These are phyloP conservation scores for Solanum acaule DNA, from an alignment of 257 asterid species.

Conservation along the genomic window DNA sequence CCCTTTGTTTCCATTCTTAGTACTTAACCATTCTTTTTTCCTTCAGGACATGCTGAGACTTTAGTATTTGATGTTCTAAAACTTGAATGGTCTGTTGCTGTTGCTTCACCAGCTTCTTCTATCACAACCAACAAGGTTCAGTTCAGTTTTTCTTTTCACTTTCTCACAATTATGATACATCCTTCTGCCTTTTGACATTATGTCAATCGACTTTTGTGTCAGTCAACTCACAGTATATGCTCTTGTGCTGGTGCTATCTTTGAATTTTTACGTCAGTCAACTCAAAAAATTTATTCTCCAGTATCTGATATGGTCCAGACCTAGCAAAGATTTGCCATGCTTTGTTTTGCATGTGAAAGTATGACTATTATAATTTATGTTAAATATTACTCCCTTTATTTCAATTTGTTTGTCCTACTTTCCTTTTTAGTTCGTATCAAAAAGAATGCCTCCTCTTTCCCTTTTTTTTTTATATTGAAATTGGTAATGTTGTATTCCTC, in stretches of 20 bases:
- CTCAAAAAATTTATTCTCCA: not conserved
- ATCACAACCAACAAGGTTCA: conserved; percentile 79
- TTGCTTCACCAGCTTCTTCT: conserved; percentile 73
- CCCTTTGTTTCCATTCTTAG: not conserved
- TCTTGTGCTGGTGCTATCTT: not conserved
- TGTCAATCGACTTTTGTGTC: not conserved
- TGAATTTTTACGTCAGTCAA: not conserved
- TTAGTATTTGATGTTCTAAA: conserved; percentile 74
- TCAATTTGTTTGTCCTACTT: not conserved
- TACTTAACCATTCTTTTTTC: not conserved
- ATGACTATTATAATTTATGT: not conserved
- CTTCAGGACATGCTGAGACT: conserved; percentile 82
- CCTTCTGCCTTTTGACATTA: not conserved
- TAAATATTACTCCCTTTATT: not conserved
- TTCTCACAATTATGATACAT: not conserved
- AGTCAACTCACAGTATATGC: not conserved
- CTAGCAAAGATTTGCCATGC: not conserved
- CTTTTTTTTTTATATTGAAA: too few species aligned
- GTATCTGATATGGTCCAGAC: not conserved
- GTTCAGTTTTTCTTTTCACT: conserved; percentile 3
- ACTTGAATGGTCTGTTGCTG: conserved; percentile 85
- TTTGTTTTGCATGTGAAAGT: not conserved
- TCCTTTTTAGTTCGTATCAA: not conserved
- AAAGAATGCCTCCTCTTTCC: not conserved
- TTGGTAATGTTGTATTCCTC: not conserved